A percentile compares a stretch with the other conserved stretches of the same genome.
Evolutionary conservation across 805 yeast genomes (phyloP).

Genomic region (Zygoascus biomembranicola): DNA sequence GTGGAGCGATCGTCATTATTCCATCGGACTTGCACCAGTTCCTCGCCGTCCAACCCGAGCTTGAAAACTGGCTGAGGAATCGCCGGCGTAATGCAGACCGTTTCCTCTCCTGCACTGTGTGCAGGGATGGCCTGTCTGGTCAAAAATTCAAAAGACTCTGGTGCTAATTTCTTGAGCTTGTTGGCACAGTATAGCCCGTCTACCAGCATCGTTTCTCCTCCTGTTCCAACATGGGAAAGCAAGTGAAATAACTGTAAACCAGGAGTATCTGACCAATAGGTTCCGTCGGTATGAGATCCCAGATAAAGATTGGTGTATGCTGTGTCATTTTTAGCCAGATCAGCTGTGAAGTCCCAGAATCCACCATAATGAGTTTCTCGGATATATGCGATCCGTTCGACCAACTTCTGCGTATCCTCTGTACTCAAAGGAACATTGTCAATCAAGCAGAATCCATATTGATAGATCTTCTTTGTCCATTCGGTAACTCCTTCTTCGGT

Average conservation of each 20-base stretch:
- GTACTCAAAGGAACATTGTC: conserved; percentile 54
- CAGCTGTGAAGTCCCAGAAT: conserved; percentile 71
- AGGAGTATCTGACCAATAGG: conserved; percentile 67
- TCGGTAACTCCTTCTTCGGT: conserved; percentile 39
- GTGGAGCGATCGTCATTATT: conserved; percentile 63
- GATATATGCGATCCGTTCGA: conserved; percentile 50
- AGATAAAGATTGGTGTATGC: conserved; percentile 65
- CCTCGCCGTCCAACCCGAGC: conserved; percentile 34
- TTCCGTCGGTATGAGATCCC: conserved; percentile 63
- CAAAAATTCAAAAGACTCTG: conserved; percentile 44
- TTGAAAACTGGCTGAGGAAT: conserved; percentile 47
- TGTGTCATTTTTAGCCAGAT: conserved; percentile 57
- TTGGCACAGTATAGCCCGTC: conserved; percentile 60
- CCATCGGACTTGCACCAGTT: conserved; percentile 59
- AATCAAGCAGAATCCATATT: conserved; percentile 54
- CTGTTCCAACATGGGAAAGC: conserved; percentile 48
- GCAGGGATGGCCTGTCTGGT: conserved; percentile 49
- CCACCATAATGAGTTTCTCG: conserved; percentile 73
- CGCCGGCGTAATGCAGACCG: conserved; percentile 51
- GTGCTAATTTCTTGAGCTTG: conserved; percentile 37
- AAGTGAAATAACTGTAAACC: conserved; percentile 64
- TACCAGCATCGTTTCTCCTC: conserved; percentile 60
- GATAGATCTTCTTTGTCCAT: conserved; percentile 47
- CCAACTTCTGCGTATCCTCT: conserved; percentile 48
- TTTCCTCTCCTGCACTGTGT: conserved; percentile 66